Base-by-base conservation (phyloP, 2,329 filamentous ascomycete genomes). In the Fusarium keratoplasticum region DNA sequence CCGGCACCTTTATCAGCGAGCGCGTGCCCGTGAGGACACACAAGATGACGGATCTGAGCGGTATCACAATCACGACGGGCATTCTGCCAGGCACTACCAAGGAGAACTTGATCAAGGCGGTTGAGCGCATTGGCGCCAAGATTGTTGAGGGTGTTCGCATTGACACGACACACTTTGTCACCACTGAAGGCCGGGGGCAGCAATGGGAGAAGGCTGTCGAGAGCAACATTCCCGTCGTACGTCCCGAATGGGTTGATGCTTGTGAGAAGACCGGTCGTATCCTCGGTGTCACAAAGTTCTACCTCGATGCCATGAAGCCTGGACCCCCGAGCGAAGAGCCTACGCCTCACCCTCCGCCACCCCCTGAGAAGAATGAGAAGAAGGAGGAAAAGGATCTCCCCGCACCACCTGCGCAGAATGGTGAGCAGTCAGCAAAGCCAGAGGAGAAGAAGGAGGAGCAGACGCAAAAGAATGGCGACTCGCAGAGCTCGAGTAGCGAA, bases 81-180 rank as follows among this genome's bases (percentile, higher is more conserved):
- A 89, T 98, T 76, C 88, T 99, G 83, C 94, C 95, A 2, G 87
- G 89, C 9, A 86, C 91, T 62, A 86, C 92, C 64, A 91, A 91
- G 80, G 94, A 97, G 75, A 91, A 89, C 71, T 88, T 99, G 22
- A 87, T 89, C 55, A 88, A 88, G 54, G 94, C 95, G 2, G 90
- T 98, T 38, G 92, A 96, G 79, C 89, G 95, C 76, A 97, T 99
- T 77, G 96, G 96, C 58, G 96, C 95, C 70, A 98, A 96, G 87
- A 87, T 98, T 73, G 93, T 95, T 66, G 96, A 98, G 77, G 90
- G 90, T 14, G 95, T 98, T 61, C 90, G 96, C 78, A 98, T 99
- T 80, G 96, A 99, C 82, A 99, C 96, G 1, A 99, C 96, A 18
- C 96, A 99, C 84, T 99, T 99, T 82, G 95, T 99, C 69, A 98